phyloP scores from a whole-genome alignment of 257 asterid genomes.

The Mitragyna speciosa region DNA sequence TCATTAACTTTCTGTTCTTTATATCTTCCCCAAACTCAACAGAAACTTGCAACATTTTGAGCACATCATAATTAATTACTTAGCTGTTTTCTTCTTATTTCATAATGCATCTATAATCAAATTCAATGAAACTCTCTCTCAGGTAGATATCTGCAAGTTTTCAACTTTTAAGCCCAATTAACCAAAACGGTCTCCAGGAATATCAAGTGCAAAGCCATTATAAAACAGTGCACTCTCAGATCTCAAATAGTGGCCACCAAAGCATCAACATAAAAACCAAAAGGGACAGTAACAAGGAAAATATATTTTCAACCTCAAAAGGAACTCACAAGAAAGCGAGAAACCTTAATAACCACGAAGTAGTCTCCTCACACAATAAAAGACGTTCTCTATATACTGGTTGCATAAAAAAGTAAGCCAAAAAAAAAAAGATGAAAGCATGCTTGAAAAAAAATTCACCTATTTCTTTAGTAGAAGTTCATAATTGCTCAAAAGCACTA shows the following conservation, averaged over 20 bases:
- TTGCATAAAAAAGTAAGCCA: neutral
- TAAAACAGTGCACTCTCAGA: neutral
- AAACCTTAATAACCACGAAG: neutral
- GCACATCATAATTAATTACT: neutral
- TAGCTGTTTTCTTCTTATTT: neutral
- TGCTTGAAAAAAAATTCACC: neutral
- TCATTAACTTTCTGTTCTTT: neutral
- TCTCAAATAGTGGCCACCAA: neutral
- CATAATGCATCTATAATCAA: neutral
- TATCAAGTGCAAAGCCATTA: neutral
- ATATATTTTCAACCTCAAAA: neutral
- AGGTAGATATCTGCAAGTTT: neutral
- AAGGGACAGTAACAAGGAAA: neutral
- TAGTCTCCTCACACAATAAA: neutral
- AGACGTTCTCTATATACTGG: neutral
- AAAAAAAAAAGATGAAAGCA: neutral
- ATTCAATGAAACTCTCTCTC: neutral
- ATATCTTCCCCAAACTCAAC: neutral
- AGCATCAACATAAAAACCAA: neutral
- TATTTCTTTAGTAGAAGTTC: neutral
- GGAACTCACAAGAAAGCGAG: neutral
- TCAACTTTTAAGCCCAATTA: neutral
- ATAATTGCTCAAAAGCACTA: neutral
- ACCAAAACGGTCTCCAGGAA: neutral
- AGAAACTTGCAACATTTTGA: neutral